phyloP scores from a whole-genome alignment of 2,329 filamentous ascomycete genomes.

The Fusarium dimerum region DNA sequence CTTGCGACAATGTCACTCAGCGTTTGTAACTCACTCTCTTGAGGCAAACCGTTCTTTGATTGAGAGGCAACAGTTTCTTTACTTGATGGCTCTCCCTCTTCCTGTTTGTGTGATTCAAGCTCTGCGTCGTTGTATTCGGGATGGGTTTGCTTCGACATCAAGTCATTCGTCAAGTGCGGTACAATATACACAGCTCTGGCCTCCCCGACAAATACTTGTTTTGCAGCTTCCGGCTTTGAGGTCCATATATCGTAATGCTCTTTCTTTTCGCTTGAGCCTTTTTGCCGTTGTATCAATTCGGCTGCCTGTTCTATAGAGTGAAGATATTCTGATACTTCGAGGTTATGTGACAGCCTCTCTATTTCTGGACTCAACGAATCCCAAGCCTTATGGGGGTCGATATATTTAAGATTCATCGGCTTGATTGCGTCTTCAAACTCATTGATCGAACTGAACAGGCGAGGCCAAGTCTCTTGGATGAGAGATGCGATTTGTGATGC shows the following conservation, averaged over 20 bases:
- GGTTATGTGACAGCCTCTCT: neutral
- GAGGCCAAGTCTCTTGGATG: constrained; percentile 2
- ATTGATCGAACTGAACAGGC: neutral
- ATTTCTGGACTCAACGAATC: neutral
- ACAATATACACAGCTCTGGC: neutral
- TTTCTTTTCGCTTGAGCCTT: neutral
- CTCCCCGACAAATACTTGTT: fast-evolving
- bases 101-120: too few relatives aligned
- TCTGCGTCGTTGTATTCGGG: too few relatives aligned
- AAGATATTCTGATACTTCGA: constrained; percentile 6
- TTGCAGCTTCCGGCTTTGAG: neutral
- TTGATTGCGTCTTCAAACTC: too few relatives aligned
- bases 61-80: too few relatives aligned
- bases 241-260: neutral
- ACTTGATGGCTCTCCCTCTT: too few relatives aligned
- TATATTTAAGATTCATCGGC: too few relatives aligned
- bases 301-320: neutral
- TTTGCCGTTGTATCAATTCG: neutral
- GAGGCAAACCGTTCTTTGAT: too few relatives aligned
- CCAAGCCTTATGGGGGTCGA: neutral
- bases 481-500: neutral
- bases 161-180: neutral
- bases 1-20: neutral
- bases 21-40: neutral
- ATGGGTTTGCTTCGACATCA: neutral